Percentiles rank a stretch among this genome's conserved stretches.
phyloP scores from a whole-genome alignment of 129 eudicot genomes.

The Flaveria brownii region DNA sequence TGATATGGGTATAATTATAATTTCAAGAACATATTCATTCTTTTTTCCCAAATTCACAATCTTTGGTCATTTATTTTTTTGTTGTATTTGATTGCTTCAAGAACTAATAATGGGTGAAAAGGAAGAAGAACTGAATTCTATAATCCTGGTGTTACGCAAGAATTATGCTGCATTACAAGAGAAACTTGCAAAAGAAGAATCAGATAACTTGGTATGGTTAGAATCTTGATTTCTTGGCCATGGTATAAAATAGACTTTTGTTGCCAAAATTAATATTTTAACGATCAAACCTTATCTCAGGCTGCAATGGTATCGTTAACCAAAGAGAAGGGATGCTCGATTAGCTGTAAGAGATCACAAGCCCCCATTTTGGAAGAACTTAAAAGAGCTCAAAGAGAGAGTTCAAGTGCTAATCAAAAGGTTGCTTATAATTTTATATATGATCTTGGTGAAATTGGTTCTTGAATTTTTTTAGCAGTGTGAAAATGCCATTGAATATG shows the following conservation, averaged over 20 bases:
- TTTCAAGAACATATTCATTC: not conserved
- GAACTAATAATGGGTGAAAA: constrained; percentile 63
- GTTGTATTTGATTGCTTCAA: constrained; percentile 29
- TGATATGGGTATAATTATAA: constrained; percentile 63
- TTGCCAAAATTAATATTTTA: not conserved
- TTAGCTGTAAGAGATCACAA: constrained; percentile 59
- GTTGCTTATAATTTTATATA: constrained; percentile 24
- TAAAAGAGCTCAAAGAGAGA: constrained; percentile 72
- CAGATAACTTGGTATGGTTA: constrained; percentile 66
- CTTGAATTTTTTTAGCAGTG: not conserved
- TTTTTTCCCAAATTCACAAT: not conserved
- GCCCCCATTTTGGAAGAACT: constrained; percentile 67
- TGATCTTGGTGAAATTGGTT: not conserved
- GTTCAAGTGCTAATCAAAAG: constrained; percentile 65
- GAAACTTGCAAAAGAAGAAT: constrained; percentile 66
- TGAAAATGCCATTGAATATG: not conserved
- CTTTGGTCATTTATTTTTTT: not conserved
- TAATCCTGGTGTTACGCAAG: constrained; percentile 71
- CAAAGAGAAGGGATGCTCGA: constrained; percentile 76
- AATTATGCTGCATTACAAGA: constrained; percentile 59
- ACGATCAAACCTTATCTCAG: constrained; percentile 36
- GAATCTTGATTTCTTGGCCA: not conserved
- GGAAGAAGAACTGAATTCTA: constrained; percentile 85
- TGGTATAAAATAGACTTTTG: not conserved
- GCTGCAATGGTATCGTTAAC: constrained; percentile 67